These are phyloP conservation scores for Lactarius deliciosus DNA, from an alignment of 768 basidiomycete genomes.

Conservation along the genomic window DNA sequence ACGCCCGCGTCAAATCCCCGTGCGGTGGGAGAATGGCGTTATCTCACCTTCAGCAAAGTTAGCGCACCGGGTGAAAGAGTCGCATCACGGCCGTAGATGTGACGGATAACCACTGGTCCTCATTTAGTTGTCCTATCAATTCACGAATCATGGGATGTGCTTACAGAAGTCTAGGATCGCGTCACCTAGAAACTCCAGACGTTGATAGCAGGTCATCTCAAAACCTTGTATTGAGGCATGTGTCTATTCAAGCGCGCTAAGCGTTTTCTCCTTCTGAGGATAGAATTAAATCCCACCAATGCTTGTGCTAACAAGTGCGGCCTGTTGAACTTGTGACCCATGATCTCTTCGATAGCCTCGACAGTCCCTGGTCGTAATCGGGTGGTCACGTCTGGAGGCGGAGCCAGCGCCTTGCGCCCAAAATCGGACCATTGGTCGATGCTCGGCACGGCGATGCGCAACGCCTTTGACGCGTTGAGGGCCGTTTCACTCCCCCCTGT, in stretches of 20 bases:
- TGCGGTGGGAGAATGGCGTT: neutral
- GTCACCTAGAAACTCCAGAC: slow-evolving; percentile 85
- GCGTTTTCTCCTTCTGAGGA: slow-evolving; percentile 5
- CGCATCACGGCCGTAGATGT: slow-evolving; percentile 65
- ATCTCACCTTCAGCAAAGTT: slow-evolving; percentile 68
- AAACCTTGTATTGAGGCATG: slow-evolving; percentile 60
- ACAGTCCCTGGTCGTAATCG: slow-evolving; percentile 50
- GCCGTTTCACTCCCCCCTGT: slow-evolving; percentile 69
- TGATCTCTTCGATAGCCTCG: slow-evolving; percentile 58
- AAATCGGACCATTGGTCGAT: slow-evolving; percentile 76
- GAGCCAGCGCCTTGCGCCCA: slow-evolving; percentile 45
- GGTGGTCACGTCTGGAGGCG: slow-evolving; percentile 45
- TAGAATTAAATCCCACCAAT: slow-evolving; percentile 49
- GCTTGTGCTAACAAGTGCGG: slow-evolving; percentile 70
- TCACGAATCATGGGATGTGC: slow-evolving; percentile 34
- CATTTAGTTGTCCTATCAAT: neutral
- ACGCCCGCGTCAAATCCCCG: slow-evolving; percentile 8
- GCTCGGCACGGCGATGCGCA: slow-evolving; percentile 63
- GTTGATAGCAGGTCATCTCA: slow-evolving; percentile 62
- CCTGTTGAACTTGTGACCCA: slow-evolving; percentile 60
- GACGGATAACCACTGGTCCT: slow-evolving; percentile 63
- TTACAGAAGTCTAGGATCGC: slow-evolving; percentile 80
- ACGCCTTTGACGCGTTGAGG: slow-evolving; percentile 58
- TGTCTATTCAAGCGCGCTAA: slow-evolving; percentile 46
- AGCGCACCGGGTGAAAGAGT: slow-evolving; percentile 72